phyloP scores from a whole-genome alignment of 1,284 basidiomycete species.

The Stygiomarasmius scandens region DNA sequence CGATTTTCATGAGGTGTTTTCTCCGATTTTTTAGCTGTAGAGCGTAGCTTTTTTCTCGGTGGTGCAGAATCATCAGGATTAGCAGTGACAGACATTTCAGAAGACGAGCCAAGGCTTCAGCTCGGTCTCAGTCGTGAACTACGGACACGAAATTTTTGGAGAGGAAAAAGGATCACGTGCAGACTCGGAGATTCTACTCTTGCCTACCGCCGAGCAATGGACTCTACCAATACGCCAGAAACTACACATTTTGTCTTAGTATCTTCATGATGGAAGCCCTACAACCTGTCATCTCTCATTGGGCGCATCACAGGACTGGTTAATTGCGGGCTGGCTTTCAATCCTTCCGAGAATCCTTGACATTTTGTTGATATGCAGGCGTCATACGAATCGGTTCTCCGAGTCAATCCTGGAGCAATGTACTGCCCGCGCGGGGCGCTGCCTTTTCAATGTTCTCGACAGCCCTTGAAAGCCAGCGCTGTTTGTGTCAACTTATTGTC shows the following conservation, averaged over 20 bases:
- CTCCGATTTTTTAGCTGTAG: slow-evolving; percentile 18
- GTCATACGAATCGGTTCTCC: no score
- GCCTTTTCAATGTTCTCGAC: not conserved
- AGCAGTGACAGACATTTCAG: slow-evolving; percentile 11
- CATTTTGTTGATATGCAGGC: no score
- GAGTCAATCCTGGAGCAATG: no score
- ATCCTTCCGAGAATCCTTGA: no score
- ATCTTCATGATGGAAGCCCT: no score
- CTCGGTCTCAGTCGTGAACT: no score
- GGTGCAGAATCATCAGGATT: slow-evolving; percentile 29
- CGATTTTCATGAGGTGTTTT: slow-evolving; percentile 40
- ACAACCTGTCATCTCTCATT: not conserved
- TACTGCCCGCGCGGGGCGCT: no score
- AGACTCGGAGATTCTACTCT: no score
- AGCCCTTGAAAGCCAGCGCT: not conserved
- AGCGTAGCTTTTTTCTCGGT: slow-evolving; percentile 42
- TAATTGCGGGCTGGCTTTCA: not conserved
- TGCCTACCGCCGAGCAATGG: no score
- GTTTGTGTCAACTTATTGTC: not conserved
- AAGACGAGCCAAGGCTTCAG: no score
- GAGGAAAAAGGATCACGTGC: slow-evolving; percentile 7
- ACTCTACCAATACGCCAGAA: no score
- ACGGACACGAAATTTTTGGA: not conserved
- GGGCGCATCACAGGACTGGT: not conserved
- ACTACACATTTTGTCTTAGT: no score